Evolutionary conservation across 306 rosid genomes (phyloP), one percentile per base, ranked within the genome.

Genomic region (Medicago ruthenica): DNA sequence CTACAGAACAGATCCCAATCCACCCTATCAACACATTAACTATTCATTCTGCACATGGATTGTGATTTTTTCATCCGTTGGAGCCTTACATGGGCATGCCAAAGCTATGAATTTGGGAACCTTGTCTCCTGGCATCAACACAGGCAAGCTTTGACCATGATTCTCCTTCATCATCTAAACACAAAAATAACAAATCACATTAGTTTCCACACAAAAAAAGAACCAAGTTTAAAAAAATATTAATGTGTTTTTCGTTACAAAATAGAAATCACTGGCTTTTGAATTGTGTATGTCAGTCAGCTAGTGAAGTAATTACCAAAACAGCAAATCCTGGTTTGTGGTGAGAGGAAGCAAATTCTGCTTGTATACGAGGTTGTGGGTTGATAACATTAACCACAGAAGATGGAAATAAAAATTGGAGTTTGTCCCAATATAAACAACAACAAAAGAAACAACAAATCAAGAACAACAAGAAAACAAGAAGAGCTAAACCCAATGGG

Each of bases 91-190:
- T 9, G 97, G 90, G 37, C 97, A 86, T 58, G 82, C 86, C 77
- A 86, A 5, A 12, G 90, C 97, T 63, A 91, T 80, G 88, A 91
- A 91, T 78, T 62, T 91, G 10, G 97, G 97, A 11, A 91, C 81
- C 17, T 74, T 76, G 42, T 91, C 97, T 37, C 97, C 97, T 8
- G 97, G 97, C 97, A 91, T 91, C 88, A 88, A 16, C 71, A 91
- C 97, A 0, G 95, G 79, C 60, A 89, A 60, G 76, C 91, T 88
- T 73, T 24, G 53, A 9, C 4, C 27, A 16, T 68, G 45, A 12
- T 61, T 66, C 61, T 61, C 77, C 67, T 88, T 77, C 70, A 21
- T 72, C 84, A 70, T 80, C 94, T 89, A 73, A 51, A 37, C 53
- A 83, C 51, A 69, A 16, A 14, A 70, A 44, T 1, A 16, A 66